phyloP scores from a whole-genome alignment of 306 rosid species.

The Potentilla sterilis region DNA sequence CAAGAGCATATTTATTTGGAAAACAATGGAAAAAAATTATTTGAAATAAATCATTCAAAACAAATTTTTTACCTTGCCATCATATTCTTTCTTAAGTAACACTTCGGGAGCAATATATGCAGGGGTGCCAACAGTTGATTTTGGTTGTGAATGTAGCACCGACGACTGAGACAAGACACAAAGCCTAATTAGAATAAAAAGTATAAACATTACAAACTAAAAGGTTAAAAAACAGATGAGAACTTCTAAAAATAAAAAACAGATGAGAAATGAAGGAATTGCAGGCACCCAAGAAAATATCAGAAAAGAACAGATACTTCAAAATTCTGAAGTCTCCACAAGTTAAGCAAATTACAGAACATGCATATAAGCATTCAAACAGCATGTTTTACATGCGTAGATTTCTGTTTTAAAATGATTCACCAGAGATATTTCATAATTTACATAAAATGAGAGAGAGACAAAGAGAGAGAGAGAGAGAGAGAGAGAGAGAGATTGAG shows the following conservation, averaged over 20 bases:
- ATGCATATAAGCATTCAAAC: constrained; percentile 12
- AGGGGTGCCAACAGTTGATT: constrained; percentile 96
- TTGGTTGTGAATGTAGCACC: constrained; percentile 92
- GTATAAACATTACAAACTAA: background rate
- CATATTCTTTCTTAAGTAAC: constrained; percentile 92
- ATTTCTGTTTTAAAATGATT: constrained; percentile 5
- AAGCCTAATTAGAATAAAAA: constrained; percentile 25
- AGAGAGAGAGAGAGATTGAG: background rate
- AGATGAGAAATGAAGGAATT: background rate
- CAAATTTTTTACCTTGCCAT: constrained; percentile 71
- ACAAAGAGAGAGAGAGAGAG: background rate
- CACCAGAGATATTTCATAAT: constrained; percentile 5
- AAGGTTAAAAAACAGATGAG: background rate
- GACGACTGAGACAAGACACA: constrained; percentile 64
- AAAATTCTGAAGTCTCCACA: background rate
- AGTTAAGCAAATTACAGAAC: background rate
- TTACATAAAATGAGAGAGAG: background rate
- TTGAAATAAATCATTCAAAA: background rate
- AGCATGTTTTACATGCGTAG: constrained; percentile 10
- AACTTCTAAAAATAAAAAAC: background rate
- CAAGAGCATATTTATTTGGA: background rate
- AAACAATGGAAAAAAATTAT: background rate
- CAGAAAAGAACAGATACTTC: background rate
- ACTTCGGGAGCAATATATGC: constrained; percentile 98
- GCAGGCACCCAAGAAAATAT: background rate